phyloP scores from a whole-genome alignment of 2,329 filamentous ascomycete genomes.

The Penicillium sp. region DNA sequence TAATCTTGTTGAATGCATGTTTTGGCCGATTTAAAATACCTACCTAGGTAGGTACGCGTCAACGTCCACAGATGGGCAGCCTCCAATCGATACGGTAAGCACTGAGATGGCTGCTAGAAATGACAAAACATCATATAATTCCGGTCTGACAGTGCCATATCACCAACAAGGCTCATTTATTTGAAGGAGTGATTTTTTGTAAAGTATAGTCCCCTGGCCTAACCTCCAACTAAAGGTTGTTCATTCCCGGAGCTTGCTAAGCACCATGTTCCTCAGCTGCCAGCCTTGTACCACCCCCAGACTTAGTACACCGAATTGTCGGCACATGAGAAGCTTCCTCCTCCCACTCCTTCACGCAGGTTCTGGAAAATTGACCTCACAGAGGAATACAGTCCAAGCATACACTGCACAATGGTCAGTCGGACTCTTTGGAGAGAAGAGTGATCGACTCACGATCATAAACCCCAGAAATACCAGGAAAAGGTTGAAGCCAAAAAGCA shows the following conservation, averaged over 20 bases:
- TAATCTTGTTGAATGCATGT: too few species aligned
- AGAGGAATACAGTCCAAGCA: conserved; percentile 26
- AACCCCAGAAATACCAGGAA: conserved; percentile 12
- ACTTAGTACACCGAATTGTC: conserved; percentile 15
- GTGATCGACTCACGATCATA: conserved; percentile 10
- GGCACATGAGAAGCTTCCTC: conserved; percentile 19
- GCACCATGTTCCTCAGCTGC: neutral
- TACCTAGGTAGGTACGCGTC: too few species aligned
- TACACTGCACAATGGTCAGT: conserved; percentile 17
- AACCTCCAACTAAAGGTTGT: neutral
- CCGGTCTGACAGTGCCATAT: too few species aligned
- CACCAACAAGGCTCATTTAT: neutral
- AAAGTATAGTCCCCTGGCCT: neutral
- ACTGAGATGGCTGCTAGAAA: too few species aligned
- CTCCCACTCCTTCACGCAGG: conserved; percentile 11
- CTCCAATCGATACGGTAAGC: too few species aligned
- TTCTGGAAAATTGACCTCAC: conserved; percentile 20
- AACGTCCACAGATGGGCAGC: too few species aligned
- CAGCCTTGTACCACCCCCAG: neutral
- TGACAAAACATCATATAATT: too few species aligned
- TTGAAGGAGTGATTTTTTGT: neutral
- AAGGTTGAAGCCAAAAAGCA: conserved; percentile 15
- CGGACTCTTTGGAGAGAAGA: neutral
- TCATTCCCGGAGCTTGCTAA: neutral
- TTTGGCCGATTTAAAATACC: too few species aligned